These are phyloP conservation scores for Colletotrichum sp. DNA, from an alignment of 2,329 filamentous ascomycete species.

Conservation along the genomic window DNA sequence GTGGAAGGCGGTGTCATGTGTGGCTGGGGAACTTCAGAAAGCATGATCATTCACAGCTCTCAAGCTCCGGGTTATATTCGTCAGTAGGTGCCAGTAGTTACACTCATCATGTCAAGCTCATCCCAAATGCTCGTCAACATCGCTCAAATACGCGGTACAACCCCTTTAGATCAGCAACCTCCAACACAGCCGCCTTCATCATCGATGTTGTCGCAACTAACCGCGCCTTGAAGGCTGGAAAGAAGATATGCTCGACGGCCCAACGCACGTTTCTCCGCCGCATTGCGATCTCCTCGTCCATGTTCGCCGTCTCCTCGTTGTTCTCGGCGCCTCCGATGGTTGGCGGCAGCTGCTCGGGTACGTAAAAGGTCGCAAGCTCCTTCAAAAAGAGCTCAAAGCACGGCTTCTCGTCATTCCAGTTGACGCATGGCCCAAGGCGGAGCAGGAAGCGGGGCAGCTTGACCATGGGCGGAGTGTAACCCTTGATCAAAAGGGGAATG, in stretches of 20 bases:
- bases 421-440: conserved; percentile 83
- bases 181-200: conserved; percentile 76
- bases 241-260: conserved; percentile 84
- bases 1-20: not conserved
- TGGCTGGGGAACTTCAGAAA: not conserved
- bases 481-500: conserved; percentile 86
- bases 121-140: conserved; percentile 62
- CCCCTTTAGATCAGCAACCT: conserved; percentile 91
- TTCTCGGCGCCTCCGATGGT: conserved; percentile 33
- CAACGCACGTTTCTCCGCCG: conserved; percentile 74
- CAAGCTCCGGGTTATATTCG: not conserved
- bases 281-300: conserved; percentile 56
- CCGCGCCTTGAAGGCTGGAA: conserved; percentile 85
- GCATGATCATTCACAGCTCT: not conserved
- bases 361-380: conserved; percentile 89
- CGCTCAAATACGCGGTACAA: conserved; percentile 95
- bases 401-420: conserved; percentile 83
- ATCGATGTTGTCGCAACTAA: conserved; percentile 82
- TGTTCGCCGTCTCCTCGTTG: conserved; percentile 30
- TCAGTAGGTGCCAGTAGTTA: not conserved
- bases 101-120: not conserved
- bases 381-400: conserved; percentile 88
- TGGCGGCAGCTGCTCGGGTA: conserved; percentile 81
- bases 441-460: conserved; percentile 92
- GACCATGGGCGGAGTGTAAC: conserved; percentile 83